Percentiles rank a stretch among this genome's conserved stretches.
phyloP scores from a whole-genome alignment of 2,329 filamentous ascomycete species.

The Aureobasidium pullulans region DNA sequence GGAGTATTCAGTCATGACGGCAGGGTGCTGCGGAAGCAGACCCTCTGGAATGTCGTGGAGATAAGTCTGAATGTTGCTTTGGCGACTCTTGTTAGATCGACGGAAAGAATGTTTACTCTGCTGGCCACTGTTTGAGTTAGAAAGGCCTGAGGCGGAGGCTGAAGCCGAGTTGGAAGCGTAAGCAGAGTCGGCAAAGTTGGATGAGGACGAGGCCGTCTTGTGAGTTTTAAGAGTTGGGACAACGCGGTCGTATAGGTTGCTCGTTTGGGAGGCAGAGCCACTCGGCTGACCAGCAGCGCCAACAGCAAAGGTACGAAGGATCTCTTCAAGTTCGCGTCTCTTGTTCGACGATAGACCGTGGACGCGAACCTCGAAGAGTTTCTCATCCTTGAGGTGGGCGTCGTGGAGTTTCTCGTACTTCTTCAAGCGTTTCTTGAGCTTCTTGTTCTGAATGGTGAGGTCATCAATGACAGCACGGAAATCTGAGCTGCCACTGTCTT shows the following conservation, averaged over 20 bases:
- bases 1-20: conserved; percentile 60
- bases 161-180: conserved; percentile 55
- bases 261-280: conserved; percentile 19
- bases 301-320: conserved; percentile 62
- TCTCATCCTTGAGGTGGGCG: conserved; percentile 63
- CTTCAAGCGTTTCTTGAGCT: conserved; percentile 63
- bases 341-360: conserved; percentile 66
- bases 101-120: conserved; percentile 13
- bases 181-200: conserved; percentile 44
- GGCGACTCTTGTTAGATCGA: conserved; percentile 28
- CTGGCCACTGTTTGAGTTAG: conserved; percentile 23
- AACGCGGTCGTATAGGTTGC: conserved; percentile 27
- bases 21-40: conserved; percentile 51
- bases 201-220: conserved; percentile 54
- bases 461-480: conserved; percentile 82
- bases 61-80: conserved; percentile 61
- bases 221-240: conserved; percentile 46
- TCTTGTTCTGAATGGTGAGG: conserved; percentile 75
- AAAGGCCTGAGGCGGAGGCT: conserved; percentile 38
- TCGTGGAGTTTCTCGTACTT: conserved; percentile 62
- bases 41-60: conserved; percentile 65
- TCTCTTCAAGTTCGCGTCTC: conserved; percentile 68
- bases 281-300: conserved; percentile 44
- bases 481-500: conserved; percentile 61
- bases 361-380: conserved; percentile 74